Percentiles rank a stretch among this genome's conserved stretches.
Evolutionary conservation across 306 rosid species (phyloP).

Genomic region (Albizia julibrissin): DNA sequence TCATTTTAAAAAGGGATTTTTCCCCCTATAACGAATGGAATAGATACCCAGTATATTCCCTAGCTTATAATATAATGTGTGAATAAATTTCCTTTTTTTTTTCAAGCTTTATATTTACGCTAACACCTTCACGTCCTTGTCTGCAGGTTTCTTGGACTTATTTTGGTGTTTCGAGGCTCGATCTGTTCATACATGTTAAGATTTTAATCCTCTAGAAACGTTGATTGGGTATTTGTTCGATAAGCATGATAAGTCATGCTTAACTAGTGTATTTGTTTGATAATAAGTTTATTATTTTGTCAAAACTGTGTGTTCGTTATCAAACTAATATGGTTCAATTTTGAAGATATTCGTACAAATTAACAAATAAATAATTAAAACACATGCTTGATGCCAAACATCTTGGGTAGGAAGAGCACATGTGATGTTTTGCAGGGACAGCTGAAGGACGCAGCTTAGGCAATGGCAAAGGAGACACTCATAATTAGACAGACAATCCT

Average conservation of each 20-base stretch:
- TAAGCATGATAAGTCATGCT: too few species aligned
- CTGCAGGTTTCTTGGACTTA: neutral
- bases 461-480: neutral
- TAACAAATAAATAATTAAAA: too few species aligned
- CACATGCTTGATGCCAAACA: neutral
- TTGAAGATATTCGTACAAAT: too few species aligned
- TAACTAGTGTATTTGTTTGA: too few species aligned
- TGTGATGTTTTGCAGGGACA: neutral
- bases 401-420: neutral
- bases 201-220: neutral
- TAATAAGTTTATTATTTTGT: too few species aligned
- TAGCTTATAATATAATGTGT: neutral
- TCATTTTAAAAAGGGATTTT: too few species aligned
- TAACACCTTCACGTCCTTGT: neutral
- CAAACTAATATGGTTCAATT: too few species aligned
- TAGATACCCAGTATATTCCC: neutral
- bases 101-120: neutral
- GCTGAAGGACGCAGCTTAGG: neutral
- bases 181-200: neutral
- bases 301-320: too few species aligned
- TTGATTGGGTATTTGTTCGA: too few species aligned
- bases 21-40: neutral
- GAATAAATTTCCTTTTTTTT: neutral
- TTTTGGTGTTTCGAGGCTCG: neutral
- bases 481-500: neutral